A percentile compares a stretch with the other conserved stretches of the same genome.
Evolutionary conservation across 148 eudicot genomes (phyloP).

Genomic region (Camellia granthamiana): DNA sequence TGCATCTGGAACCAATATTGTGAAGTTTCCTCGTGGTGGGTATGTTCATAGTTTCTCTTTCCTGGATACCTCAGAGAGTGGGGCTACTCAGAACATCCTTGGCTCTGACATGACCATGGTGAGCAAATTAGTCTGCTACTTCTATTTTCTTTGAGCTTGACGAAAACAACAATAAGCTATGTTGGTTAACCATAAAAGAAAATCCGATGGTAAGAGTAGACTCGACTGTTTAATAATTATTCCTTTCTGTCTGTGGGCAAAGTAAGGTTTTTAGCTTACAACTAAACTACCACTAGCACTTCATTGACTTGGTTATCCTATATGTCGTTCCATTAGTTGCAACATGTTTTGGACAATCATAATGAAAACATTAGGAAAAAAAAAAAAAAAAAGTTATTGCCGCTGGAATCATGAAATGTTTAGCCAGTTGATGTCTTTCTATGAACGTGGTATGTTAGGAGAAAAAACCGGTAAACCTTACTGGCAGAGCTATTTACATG

Average conservation of each 20-base stretch:
- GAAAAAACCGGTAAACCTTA: not conserved
- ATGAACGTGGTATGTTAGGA: not conserved
- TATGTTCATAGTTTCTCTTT: conserved; percentile 89
- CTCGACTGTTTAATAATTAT: not conserved
- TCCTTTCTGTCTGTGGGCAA: not conserved
- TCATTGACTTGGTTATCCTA: not conserved
- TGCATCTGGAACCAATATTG: conserved; percentile 91
- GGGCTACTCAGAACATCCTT: conserved; percentile 71
- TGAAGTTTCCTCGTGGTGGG: conserved; percentile 86
- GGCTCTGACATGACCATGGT: conserved; percentile 64
- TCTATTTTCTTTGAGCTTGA: not conserved
- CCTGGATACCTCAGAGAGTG: conserved; percentile 78
- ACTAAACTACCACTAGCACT: not conserved
- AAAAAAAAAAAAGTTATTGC: not conserved
- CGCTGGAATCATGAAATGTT: not conserved
- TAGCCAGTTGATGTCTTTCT: not conserved
- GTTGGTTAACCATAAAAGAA: not conserved
- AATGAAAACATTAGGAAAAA: not conserved
- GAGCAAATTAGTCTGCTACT: conserved; percentile 20
- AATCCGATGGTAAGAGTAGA: not conserved
- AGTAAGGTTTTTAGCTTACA: not conserved
- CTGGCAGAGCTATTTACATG: not conserved
- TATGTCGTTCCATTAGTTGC: not conserved
- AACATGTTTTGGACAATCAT: not conserved
- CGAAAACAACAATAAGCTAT: not conserved